Evolutionary conservation across 805 yeast species (phyloP), one percentile per base, ranked within the genome.

Genomic region (Spathaspora arborariae): DNA sequence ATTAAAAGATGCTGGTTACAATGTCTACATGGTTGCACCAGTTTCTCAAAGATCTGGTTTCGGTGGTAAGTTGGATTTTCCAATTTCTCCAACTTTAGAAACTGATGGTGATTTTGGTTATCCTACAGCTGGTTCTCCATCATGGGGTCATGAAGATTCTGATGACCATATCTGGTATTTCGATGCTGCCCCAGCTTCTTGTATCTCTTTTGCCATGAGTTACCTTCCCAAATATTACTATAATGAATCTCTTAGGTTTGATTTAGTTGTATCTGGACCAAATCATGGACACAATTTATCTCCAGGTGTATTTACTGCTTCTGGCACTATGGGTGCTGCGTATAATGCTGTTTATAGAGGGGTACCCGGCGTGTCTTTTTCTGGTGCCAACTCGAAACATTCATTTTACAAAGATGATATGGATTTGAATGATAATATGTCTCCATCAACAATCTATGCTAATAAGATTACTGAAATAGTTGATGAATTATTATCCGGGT

Each of bases 131-230:
- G 84, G 82, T 34, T 67, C 70, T 20, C 79, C 81, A 50, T 69
- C 80, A 20, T 79, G 82, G 82, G 82, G 80, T 41, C 75, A 74
- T 49, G 82, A 78, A 43, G 50, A 33, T 5, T 44, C 52, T 39
- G 59, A 61, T 45, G 52, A 52, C 41, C 79, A 74, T 49, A 60
- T 73, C 51, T 78, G 82, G 81, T 78, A 78, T 59, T 75, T 78
- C 65, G 75, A 76, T 53, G 81, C 79, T 50, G 74, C 81, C 15
- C 82, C 82, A 48, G 78, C 80, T 39, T 68, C 79, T 11, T 74
- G 74, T 57, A 78, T 76, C 39, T 70, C 77, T 4, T 70, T 75
- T 52, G 81, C 70, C 20, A 60, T 76, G 45, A 73, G 73, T 44
- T 75, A 75, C 57, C 66, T 76, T 39, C 82, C 82, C 50, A 65